A percentile compares a stretch with the other conserved stretches of the same genome.
phyloP scores from a whole-genome alignment of 305 asterid genomes.

The Petunia hybrid region DNA sequence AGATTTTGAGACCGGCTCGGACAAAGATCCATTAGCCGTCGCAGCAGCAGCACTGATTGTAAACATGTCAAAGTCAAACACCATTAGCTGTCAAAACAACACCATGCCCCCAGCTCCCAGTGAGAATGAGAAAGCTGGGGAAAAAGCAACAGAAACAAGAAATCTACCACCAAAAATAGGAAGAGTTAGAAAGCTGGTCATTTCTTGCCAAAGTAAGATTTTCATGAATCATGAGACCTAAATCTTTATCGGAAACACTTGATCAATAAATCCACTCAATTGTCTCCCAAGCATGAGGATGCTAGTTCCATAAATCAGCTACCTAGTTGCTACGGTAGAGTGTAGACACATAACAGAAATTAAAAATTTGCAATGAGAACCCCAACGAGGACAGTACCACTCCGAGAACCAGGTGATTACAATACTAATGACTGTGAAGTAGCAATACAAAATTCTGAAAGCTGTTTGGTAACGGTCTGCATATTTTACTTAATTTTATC shows the following conservation, averaged over 20 bases:
- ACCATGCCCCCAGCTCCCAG: neutral
- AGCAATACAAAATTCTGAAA: neutral
- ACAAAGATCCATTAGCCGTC: conserved; percentile 61
- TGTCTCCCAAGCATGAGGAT: neutral
- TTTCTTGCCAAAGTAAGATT: conserved; percentile 14
- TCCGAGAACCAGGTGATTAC: neutral
- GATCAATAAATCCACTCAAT: neutral
- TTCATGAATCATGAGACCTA: conserved; percentile 6
- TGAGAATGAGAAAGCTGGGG: neutral
- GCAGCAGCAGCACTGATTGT: conserved; percentile 60
- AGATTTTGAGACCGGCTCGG: conserved; percentile 46
- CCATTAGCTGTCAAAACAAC: conserved; percentile 24
- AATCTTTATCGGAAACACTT: neutral
- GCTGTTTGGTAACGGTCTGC: neutral
- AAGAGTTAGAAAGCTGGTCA: neutral
- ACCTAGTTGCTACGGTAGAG: neutral
- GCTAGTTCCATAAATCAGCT: neutral
- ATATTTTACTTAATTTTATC: neutral
- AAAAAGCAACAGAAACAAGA: neutral
- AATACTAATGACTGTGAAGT: conserved; percentile 5
- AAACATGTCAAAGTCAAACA: conserved; percentile 3
- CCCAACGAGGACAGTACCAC: neutral
- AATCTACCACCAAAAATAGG: neutral
- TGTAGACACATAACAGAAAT: neutral
- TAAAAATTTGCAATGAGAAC: neutral